Base-by-base conservation (phyloP, 2,329 filamentous ascomycete genomes). In the Fusarium falciforme region DNA sequence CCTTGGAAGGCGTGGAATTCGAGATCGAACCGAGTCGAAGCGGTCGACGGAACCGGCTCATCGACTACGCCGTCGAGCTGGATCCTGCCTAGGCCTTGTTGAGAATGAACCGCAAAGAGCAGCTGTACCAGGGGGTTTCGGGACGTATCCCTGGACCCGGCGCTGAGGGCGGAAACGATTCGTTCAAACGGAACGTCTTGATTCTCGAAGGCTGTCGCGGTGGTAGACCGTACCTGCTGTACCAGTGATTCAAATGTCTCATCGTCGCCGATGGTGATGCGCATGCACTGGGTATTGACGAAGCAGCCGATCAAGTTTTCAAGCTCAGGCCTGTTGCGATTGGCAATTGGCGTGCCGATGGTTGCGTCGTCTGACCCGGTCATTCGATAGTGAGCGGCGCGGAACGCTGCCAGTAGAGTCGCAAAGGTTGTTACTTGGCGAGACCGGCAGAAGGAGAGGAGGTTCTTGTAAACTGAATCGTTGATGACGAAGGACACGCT, bases 111-210 rank as follows among this genome's bases (percentile, higher is more conserved):
- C 2, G 72, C 67, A 49, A 78, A 76, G 7, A 59, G 35, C 1
- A 74, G 54, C 47, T 74, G 74, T 4, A 71, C 70, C 1, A 77
- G 11, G 2, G 73, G 67, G 17, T 76, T 55, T 1, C 67, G 64
- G 0, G 73, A 71, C 4, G 71, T 35, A n/a, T 77, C 65, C 31
- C 66, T 27, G 31, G 31, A 31, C 10, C 49, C 52, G 8, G 27
- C 49, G 22, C 66, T 31, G 2, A 78, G 49, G 31, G 35, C 57
- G 0, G 73, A 62, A 6, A 74, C 73, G 17, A 78, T 68, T 1
- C 42, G 27, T 35, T 77, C 75, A 40, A 77, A 78, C 4, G 78
- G 71, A 22, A 76, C 68, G 22, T 76, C 74, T 33, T 79, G 77
- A 10, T 76, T 78, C 6, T 61, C 68, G 20, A 75, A 72, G 0